Percentiles rank a stretch among this genome's conserved stretches.
Evolutionary conservation across 2,329 filamentous ascomycete species (phyloP).

Genomic region (Magnaporthiopsis rhizophila): DNA sequence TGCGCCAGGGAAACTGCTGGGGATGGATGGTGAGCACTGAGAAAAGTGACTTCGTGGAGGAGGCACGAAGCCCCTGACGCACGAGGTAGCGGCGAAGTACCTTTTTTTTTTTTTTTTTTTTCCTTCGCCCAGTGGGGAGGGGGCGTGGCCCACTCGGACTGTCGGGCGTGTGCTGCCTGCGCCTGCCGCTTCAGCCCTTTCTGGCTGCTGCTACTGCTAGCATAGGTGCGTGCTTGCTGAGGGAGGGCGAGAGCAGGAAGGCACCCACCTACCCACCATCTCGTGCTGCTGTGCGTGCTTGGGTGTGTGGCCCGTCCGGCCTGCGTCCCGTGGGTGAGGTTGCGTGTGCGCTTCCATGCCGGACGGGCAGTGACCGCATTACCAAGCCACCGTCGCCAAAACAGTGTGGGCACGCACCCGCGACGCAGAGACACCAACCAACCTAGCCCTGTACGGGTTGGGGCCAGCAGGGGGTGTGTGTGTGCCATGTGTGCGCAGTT

Average conservation of each 20-base stretch:
- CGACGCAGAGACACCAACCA: not conserved
- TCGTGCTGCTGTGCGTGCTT: not conserved
- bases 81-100: not conserved
- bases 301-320: not conserved
- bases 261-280: not conserved
- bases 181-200: too few species aligned
- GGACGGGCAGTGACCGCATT: not conserved
- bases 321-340: not conserved
- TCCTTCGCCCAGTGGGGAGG: not conserved
- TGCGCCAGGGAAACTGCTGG: constrained; percentile 4
- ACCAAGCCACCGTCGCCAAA: not conserved
- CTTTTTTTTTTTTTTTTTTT: not conserved
- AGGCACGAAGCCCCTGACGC: not conserved
- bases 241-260: too few species aligned
- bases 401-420: not conserved
- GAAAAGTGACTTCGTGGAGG: not conserved
- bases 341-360: not conserved
- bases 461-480: not conserved
- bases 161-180: not conserved
- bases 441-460: too few species aligned
- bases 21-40: constrained; percentile 2
- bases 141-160: not conserved
- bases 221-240: too few species aligned
- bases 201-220: too few species aligned
- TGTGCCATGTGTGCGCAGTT: too few species aligned